Base-by-base conservation (phyloP, 768 basidiomycete species). In the Naganishia kalamii region DNA sequence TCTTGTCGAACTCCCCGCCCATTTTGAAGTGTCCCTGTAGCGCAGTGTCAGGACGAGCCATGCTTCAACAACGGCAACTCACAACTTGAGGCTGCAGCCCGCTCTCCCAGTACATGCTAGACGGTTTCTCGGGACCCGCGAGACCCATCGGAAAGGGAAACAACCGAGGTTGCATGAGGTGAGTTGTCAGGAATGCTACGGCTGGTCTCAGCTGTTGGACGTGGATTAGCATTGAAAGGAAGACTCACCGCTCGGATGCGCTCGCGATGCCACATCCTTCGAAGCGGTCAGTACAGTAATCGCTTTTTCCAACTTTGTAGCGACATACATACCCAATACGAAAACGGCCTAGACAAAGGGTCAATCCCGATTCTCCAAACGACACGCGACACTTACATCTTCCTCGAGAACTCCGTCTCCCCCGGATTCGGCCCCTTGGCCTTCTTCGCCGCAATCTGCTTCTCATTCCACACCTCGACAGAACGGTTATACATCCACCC, bases 121-220 rank as follows among this genome's bases (percentile, higher is more conserved):
- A 48, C 40, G 59, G 43, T 13, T 67, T 68, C 19, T 68, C 62
- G 1, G 62, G 44, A 6, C 30, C 41, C 40, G 66, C 60, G 33
- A 68, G 23, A 29, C 66, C 66, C n/a, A 62, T 17, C n/a, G 66
- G 66, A n/a, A 68, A 64, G 1, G 66, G 66, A 46, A 68, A 68
- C 3, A 68, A 29, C 7, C 62, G 41, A 12, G 66, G 66, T 29
- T 64, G 62, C 0, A 60, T 46, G 4, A 68, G 49, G 4, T 62
- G 43, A 11, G 41, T 68, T 11, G 62, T 57, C 15, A 68, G 27
- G n/a, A 59, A 68, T 7, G 66, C 66, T 67, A 41, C 3, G 17
- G 11, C 7, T n/a, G 6, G 51, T 32, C 8, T 63, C 47, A 63
- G 48, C 35, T 25, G 10, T 19, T 1, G 54, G 13, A 15, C 5